A percentile compares a stretch with the other conserved stretches of the same genome.
phyloP scores from a whole-genome alignment of 2,329 filamentous ascomycete species.

The Paraconiothyrium sp. region DNA sequence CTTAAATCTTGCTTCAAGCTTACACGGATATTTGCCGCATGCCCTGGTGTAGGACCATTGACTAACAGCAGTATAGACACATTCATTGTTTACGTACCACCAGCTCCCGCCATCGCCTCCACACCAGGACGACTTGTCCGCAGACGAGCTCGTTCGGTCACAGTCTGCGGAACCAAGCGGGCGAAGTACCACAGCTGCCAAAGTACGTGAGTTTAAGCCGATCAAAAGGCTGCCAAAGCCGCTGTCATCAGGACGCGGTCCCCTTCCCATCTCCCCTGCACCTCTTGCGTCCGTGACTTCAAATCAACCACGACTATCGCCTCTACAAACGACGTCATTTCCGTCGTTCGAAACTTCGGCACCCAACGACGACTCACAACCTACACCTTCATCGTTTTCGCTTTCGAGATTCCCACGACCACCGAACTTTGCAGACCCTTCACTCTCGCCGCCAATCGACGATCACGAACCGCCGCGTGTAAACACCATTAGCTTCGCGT shows the following conservation, averaged over 20 bases:
- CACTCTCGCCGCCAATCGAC: conserved; percentile 32
- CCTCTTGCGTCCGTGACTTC: conserved; percentile 31
- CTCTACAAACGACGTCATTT: conserved; percentile 28
- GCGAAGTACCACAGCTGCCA: conserved; percentile 28
- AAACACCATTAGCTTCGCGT: conserved; percentile 35
- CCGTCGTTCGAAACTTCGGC: conserved; percentile 34
- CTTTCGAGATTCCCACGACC: conserved; percentile 49
- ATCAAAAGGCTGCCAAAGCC: conserved; percentile 49
- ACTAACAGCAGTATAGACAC: conserved; percentile 17
- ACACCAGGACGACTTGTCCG: conserved; percentile 23
- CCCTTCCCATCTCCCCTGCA: conserved; percentile 18
- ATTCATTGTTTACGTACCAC: conserved; percentile 34
- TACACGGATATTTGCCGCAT: neutral
- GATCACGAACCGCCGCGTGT: conserved; percentile 31
- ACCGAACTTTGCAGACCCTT: conserved; percentile 32
- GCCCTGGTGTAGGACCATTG: too few species aligned
- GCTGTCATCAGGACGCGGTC: conserved; percentile 22
- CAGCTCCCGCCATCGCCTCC: conserved; percentile 30
- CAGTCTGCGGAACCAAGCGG: conserved; percentile 40
- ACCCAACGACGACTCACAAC: conserved; percentile 28
- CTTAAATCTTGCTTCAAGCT: neutral
- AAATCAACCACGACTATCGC: conserved; percentile 28
- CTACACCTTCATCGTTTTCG: conserved; percentile 42
- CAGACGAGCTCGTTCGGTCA: conserved; percentile 35
- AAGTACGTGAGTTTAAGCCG: conserved; percentile 43